Conservation (phyloP, 805 yeast species). For the Debaryomyces maramus region DNA sequence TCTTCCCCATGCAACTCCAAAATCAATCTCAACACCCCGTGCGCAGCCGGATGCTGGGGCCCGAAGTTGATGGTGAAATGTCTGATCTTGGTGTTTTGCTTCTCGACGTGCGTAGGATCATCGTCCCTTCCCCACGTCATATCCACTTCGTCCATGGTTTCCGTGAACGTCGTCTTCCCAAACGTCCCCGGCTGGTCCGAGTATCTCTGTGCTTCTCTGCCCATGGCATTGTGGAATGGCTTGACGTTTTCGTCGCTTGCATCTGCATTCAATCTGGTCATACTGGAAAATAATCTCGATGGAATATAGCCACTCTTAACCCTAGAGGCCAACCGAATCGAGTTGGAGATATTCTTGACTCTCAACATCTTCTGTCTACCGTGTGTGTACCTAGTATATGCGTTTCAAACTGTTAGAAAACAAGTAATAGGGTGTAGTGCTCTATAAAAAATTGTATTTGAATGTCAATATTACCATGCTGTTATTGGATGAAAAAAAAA, state of each 20-base stretch:
- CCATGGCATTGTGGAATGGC: conserved; percentile 39
- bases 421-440: too few relatives aligned
- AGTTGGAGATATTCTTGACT: conserved; percentile 16
- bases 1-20: conserved; percentile 88
- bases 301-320: conserved; percentile 1
- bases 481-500: conserved; percentile 3
- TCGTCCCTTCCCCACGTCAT: conserved; percentile 46
- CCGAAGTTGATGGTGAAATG: conserved; percentile 90
- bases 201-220: conserved; percentile 35
- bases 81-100: conserved; percentile 60
- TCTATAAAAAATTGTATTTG: conserved; percentile 1
- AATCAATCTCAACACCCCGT: conserved; percentile 85
- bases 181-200: conserved; percentile 32
- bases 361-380: conserved; percentile 23
- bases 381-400: not conserved
- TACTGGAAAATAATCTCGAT: conserved; percentile 17
- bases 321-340: conserved; percentile 10
- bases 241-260: conserved; percentile 27
- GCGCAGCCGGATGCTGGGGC: conserved; percentile 95
- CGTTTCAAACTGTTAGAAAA: not conserved
- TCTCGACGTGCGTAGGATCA: conserved; percentile 42
- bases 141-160: conserved; percentile 45
- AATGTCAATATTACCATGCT: conserved; percentile 4
- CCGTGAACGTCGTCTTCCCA: conserved; percentile 45
- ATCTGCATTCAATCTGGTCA: conserved; percentile 21